These are phyloP conservation scores for Tulasnella calospora DNA, from an alignment of 768 basidiomycete genomes.

Conservation along the genomic window DNA sequence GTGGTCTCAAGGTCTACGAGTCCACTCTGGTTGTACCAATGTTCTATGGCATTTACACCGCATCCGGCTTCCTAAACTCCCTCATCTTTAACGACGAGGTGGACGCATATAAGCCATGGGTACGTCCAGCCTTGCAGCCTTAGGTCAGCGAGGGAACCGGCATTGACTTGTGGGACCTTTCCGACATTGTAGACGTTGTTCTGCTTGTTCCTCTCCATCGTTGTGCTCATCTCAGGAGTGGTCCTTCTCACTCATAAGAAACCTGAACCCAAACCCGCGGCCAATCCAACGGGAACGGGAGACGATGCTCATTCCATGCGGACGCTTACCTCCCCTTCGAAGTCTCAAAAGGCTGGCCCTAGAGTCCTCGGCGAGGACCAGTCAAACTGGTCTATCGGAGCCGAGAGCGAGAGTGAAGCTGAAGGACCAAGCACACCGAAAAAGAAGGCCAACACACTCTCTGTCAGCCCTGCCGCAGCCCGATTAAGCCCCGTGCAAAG, in stretches of 20 bases:
- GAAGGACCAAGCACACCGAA: conserved; percentile 32
- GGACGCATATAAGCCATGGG: conserved; percentile 81
- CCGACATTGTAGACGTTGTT: conserved; percentile 47
- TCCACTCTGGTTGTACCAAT: conserved; percentile 89
- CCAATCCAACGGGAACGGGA: conserved; percentile 35
- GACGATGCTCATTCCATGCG: conserved; percentile 31
- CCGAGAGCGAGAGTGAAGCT: conserved; percentile 64
- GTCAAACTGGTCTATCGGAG: conserved; percentile 64
- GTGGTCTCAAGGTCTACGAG: conserved; percentile 84
- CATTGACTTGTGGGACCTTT: background rate
- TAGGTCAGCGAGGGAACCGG: background rate
- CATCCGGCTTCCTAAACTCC: conserved; percentile 66
- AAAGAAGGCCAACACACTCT: conserved; percentile 30
- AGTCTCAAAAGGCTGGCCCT: background rate
- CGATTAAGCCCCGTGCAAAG: background rate
- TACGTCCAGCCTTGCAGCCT: conserved; percentile 30
- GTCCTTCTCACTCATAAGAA: conserved; percentile 93
- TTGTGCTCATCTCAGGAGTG: conserved; percentile 83
- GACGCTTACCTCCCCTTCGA: conserved; percentile 31
- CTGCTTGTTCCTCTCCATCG: conserved; percentile 80
- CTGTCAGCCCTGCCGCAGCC: background rate
- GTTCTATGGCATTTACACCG: conserved; percentile 90
- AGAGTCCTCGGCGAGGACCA: conserved; percentile 5
- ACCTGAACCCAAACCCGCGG: conserved; percentile 50
- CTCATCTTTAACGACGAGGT: conserved; percentile 77